A percentile compares a stretch with the other conserved stretches of the same genome.
Conservation (phyloP, 371 early-diverging fungal species). For the Mucor irregularis region DNA sequence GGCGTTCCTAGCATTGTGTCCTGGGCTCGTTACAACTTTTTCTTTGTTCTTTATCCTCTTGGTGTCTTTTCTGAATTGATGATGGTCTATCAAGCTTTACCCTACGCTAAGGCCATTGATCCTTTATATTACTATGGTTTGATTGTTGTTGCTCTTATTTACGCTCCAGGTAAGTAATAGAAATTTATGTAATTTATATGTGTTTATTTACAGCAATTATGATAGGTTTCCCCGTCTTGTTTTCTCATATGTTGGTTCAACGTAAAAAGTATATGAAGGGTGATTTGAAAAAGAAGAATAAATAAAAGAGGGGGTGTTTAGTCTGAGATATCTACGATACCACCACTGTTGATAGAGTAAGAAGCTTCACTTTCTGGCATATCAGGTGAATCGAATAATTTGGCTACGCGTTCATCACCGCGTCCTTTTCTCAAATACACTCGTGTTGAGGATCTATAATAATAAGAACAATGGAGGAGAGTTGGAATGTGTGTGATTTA, state of each 20-base stretch:
- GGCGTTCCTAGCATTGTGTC: slow-evolving; percentile 54
- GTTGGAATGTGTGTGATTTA: background rate
- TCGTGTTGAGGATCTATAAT: slow-evolving; percentile 60
- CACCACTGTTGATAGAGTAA: slow-evolving; percentile 38
- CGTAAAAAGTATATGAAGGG: slow-evolving; percentile 73
- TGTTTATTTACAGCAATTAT: too few species aligned
- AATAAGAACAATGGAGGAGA: background rate
- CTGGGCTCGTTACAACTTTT: slow-evolving; percentile 85
- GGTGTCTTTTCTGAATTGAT: slow-evolving; percentile 87
- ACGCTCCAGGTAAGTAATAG: slow-evolving; percentile 64
- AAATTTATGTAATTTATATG: too few species aligned
- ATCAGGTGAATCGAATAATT: slow-evolving; percentile 89
- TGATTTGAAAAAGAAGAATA: slow-evolving; percentile 31
- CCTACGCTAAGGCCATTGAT: slow-evolving; percentile 57
- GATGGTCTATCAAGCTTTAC: slow-evolving; percentile 74
- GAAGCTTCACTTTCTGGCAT: slow-evolving; percentile 82
- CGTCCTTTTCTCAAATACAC: slow-evolving; percentile 86
- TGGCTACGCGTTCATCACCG: slow-evolving; percentile 84
- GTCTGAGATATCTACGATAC: slow-evolving; percentile 30
- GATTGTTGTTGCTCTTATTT: slow-evolving; percentile 58
- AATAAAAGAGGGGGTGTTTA: background rate
- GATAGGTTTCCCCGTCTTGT: slow-evolving; percentile 77
- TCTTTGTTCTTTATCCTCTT: slow-evolving; percentile 87
- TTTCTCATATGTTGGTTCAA: slow-evolving; percentile 90
- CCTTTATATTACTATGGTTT: slow-evolving; percentile 57